Conservation (phyloP, 257 asterid genomes). For the Plantago major region DNA sequence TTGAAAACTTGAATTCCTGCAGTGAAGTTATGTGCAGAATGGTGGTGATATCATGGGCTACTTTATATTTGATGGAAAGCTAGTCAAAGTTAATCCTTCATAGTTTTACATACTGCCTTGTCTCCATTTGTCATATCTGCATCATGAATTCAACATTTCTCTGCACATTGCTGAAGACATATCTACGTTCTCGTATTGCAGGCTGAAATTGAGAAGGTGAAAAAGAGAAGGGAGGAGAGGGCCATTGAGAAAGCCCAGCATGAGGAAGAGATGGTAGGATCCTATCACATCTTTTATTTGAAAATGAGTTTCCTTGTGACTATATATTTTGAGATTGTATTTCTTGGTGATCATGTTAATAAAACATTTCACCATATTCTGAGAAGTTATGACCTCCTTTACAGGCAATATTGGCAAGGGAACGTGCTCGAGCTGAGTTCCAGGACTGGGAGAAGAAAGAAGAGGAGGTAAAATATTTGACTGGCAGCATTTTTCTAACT, state of each 20-base stretch:
- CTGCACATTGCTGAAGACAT: conserved; percentile 6
- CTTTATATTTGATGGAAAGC: not conserved
- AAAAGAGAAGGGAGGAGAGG: conserved; percentile 95
- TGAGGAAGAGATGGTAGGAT: conserved; percentile 89
- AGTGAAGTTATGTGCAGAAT: not conserved
- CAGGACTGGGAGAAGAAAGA: conserved; percentile 99
- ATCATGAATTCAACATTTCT: conserved; percentile 8
- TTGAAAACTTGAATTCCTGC: conserved; percentile 10
- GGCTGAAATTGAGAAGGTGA: conserved; percentile 95
- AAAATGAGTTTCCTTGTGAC: conserved; percentile 10
- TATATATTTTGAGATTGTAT: conserved; percentile 4
- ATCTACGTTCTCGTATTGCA: conserved; percentile 21
- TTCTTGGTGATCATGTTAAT: conserved; percentile 2
- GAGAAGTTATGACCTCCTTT: conserved; percentile 16
- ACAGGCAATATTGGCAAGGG: conserved; percentile 83
- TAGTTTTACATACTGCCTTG: conserved; percentile 4
- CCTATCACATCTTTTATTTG: conserved; percentile 11
- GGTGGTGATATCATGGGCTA: not conserved
- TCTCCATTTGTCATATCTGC: not conserved
- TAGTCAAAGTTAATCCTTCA: not conserved
- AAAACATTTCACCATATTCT: conserved; percentile 1
- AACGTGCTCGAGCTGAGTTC: conserved; percentile 95
- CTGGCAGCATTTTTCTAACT: conserved; percentile 6
- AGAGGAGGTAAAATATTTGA: conserved; percentile 57
- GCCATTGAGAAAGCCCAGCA: conserved; percentile 95